Evolutionary conservation across 1,284 basidiomycete species (phyloP), one percentile per base, ranked within the genome.

Genomic region (Ustilago vetiveriae): DNA sequence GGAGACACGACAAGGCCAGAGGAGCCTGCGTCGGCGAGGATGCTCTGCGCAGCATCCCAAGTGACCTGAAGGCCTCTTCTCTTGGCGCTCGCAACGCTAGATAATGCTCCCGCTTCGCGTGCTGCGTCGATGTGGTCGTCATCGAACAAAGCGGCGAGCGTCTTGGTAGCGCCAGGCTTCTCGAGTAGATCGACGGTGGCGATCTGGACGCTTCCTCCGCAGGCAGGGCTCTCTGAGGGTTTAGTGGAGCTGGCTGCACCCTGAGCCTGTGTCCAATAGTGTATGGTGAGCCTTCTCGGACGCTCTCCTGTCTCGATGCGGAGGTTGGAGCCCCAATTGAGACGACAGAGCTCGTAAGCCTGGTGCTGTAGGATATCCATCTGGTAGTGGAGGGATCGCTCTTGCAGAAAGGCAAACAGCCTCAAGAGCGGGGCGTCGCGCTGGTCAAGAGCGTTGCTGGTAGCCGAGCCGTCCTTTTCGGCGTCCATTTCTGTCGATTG

Each of bases 321-420:
- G 8, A 81, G 42, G 19, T 66, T 72, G 13, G 48, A 42, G 7
- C 74, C 75, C 79, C 78, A 80, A 19, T 72, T 71, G 30, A 74
- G 59, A 1, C 68, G 60, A 21, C 56, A 46, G 11, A 79, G 60
- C 32, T 76, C 68, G 39, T 69, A 55, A 0, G 75, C 68, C 44
- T 82, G 80, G 24, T 70, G 69, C 17, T 74, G 56, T 23, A 82
- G 42, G 33, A 81, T 80, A 39, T 78, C 74, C 35, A 82, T 65
- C 50, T 76, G 79, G 27, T 80, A 78, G 29, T 78, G 66, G 9
- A 80, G 55, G 2, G 80, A 60, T 21, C 76, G 69, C 52, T 77
- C 73, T 42, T 73, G 73, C 17, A 81, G 46, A 47, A 79, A 71
- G 17, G 70, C 52, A 43, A 72, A 78, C 21, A 79, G 63, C 16